phyloP scores from a whole-genome alignment of 441 rosid species.

The Pelargonium australe region DNA sequence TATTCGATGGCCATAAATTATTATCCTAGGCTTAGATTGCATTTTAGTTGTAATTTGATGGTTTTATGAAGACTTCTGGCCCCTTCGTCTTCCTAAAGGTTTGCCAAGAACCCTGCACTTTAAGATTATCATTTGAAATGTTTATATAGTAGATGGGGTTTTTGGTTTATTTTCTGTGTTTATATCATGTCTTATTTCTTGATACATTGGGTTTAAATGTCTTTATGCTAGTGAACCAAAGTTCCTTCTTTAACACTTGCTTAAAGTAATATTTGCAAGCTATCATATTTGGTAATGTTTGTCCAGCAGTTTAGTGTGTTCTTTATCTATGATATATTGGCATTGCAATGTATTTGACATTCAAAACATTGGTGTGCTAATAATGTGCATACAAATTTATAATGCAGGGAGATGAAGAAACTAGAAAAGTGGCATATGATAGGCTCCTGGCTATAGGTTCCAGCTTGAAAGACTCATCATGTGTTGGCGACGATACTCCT shows the following conservation, averaged over 20 bases:
- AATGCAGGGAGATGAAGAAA: conserved; percentile 68
- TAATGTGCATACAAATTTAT: conserved; percentile 11
- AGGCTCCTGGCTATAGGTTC: conserved; percentile 49
- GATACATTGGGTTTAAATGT: not conserved
- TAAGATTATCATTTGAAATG: not conserved
- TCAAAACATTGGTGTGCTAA: conserved; percentile 12
- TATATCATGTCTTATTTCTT: conserved; percentile 8
- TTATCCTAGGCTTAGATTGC: not conserved
- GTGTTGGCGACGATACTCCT: conserved; percentile 32
- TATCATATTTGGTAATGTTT: too few species aligned
- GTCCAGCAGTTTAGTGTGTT: too few species aligned
- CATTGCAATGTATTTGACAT: not conserved
- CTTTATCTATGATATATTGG: too few species aligned
- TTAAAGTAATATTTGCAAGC: too few species aligned
- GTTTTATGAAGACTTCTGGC: not conserved
- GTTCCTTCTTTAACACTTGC: not conserved
- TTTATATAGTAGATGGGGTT: not conserved
- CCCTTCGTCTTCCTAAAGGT: not conserved
- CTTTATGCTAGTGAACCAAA: not conserved
- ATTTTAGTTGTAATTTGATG: not conserved
- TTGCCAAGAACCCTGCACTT: not conserved
- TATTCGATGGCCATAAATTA: not conserved
- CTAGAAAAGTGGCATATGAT: conserved; percentile 75
- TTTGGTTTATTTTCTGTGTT: not conserved
- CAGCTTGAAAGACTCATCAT: conserved; percentile 39